Percentiles rank a stretch among this genome's conserved stretches.
phyloP scores from a whole-genome alignment of 2,329 filamentous ascomycete species.

The Colletotrichum gloeosporioides region DNA sequence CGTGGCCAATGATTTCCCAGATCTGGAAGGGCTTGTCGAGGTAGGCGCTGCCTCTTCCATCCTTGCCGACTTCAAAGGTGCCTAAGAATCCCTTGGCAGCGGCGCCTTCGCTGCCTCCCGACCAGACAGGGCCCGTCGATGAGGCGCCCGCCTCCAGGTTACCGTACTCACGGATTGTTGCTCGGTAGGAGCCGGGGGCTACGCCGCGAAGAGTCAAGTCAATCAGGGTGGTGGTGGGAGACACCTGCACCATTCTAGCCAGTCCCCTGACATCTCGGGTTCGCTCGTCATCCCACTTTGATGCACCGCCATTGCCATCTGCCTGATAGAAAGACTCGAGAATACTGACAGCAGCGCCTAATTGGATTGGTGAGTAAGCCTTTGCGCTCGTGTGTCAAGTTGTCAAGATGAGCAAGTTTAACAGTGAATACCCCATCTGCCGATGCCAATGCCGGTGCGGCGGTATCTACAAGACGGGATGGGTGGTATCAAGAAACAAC shows the following conservation, averaged over 20 bases:
- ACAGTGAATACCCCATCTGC: neutral
- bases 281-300: constrained; percentile 37
- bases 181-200: constrained; percentile 79
- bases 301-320: constrained; percentile 41
- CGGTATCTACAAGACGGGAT: neutral
- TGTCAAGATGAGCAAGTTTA: neutral
- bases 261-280: constrained; percentile 77
- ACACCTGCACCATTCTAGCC: constrained; percentile 92
- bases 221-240: constrained; percentile 77
- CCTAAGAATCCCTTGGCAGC: constrained; percentile 67
- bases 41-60: constrained; percentile 81
- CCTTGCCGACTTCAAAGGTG: constrained; percentile 73
- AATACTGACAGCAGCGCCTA: constrained; percentile 89
- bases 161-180: constrained; percentile 84
- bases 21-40: constrained; percentile 83
- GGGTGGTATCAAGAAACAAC: constrained; percentile 9
- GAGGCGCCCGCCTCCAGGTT: constrained; percentile 85
- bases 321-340: constrained; percentile 78
- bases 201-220: constrained; percentile 89
- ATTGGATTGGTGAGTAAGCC: neutral
- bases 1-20: constrained; percentile 95
- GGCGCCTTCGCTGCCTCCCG: constrained; percentile 47
- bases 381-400: neutral
- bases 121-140: constrained; percentile 85
- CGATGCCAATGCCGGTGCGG: neutral